These are phyloP conservation scores for Syzygium jambos DNA, from an alignment of 345 rosid species.

Conservation along the genomic window DNA sequence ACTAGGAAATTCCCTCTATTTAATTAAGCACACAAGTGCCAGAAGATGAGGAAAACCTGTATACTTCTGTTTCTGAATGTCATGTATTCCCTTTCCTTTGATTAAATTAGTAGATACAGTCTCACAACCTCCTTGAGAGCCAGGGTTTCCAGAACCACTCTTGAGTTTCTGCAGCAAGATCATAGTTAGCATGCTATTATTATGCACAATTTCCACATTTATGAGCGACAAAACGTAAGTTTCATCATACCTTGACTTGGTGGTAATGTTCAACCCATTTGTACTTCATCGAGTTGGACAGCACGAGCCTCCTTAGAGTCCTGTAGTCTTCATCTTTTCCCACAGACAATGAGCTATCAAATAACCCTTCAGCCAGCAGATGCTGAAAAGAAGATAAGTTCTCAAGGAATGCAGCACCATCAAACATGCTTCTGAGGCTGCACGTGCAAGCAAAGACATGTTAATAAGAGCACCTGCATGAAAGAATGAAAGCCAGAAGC, in stretches of 20 bases:
- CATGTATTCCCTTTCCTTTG: conserved; percentile 41
- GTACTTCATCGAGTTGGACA: conserved; percentile 42
- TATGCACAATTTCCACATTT: neutral
- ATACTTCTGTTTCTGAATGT: conserved; percentile 30
- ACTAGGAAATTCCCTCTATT: neutral
- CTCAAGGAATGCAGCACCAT: conserved; percentile 79
- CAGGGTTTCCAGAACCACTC: conserved; percentile 18
- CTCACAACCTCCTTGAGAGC: conserved; percentile 22
- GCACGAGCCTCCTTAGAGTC: conserved; percentile 51
- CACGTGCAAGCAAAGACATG: conserved; percentile 11
- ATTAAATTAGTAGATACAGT: conserved; percentile 22
- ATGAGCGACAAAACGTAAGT: neutral
- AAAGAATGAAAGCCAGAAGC: neutral
- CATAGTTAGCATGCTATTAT: neutral
- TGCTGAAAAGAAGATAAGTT: conserved; percentile 58
- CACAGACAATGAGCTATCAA: conserved; percentile 49
- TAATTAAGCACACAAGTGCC: conserved; percentile 1
- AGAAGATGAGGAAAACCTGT: conserved; percentile 42
- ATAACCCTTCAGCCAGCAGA: conserved; percentile 74
- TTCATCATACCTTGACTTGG: conserved; percentile 45
- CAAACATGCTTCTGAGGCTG: conserved; percentile 76
- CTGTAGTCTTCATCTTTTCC: conserved; percentile 51
- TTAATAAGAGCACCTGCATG: neutral
- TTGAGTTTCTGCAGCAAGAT: conserved; percentile 40
- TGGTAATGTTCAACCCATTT: conserved; percentile 60